Evolutionary conservation across 192 early-diverging fungal genomes (phyloP).

Genomic region (Linnemannia schmuckeri): DNA sequence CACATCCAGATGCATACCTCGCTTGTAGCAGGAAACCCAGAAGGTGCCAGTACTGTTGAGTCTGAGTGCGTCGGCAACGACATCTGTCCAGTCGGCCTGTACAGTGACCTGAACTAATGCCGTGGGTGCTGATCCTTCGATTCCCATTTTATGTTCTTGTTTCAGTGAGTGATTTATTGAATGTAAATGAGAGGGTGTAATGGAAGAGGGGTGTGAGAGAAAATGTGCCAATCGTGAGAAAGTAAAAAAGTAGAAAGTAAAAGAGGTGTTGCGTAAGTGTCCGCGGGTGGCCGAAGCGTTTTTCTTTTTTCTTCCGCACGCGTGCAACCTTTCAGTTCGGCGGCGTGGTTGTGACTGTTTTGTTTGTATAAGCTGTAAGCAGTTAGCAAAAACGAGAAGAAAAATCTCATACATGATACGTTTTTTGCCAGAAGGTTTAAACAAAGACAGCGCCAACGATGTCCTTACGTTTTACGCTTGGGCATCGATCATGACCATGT

Average conservation of each 20-base stretch:
- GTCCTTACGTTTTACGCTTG: too few species aligned
- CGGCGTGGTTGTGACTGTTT: neutral
- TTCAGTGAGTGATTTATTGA: neutral
- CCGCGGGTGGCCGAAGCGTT: neutral
- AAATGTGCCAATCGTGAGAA: neutral
- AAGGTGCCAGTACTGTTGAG: constrained; percentile 54
- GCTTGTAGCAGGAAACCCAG: constrained; percentile 66
- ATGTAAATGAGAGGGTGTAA: neutral
- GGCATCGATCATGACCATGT: too few species aligned
- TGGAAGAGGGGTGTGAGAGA: neutral
- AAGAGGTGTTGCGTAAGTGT: neutral
- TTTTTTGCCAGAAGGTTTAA: neutral
- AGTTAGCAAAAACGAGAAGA: neutral
- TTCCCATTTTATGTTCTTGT: constrained; percentile 26
- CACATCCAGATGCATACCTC: constrained; percentile 32
- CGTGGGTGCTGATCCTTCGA: constrained; percentile 30
- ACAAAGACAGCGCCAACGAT: too few species aligned
- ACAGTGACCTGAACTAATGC: constrained; percentile 57
- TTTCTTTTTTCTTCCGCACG: neutral
- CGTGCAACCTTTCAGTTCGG: too few species aligned
- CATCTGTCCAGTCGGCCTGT: constrained; percentile 66
- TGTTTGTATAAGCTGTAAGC: too few species aligned
- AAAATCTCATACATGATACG: neutral
- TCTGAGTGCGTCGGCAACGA: constrained; percentile 56
- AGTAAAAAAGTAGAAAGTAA: neutral